Base-by-base conservation (phyloP, 106 monocot species). In the Dioscorea dumetorum region DNA sequence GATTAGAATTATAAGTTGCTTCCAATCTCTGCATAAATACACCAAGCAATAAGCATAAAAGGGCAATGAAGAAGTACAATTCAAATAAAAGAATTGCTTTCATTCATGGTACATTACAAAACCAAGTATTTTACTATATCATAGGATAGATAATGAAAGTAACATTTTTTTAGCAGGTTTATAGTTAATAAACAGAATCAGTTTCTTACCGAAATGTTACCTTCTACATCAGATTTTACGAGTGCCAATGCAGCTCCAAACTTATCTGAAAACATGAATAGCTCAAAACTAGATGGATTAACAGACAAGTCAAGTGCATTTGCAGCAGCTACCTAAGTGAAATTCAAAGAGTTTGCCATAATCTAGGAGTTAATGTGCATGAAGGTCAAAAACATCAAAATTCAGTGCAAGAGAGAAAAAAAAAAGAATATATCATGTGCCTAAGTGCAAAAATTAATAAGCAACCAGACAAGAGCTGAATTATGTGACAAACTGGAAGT, bases 161-260 rank as follows among this genome's bases (percentile, higher is more conserved):
- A 28, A 3, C 28, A 28, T 28, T 28, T 28, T 28, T 28, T 28
- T 28, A 28, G 28, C 28, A 28, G 28, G 3, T 3, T 28, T 28
- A 28, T 28, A 28, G 28, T 3, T 28, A 28, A 28, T 28, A 28
- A 28, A 28, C 28, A 28, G 28, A 28, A 63, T 15, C 24, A 20
- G 66, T 52, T 1, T 34, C 80, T 77, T 70, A 97, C 97, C 60
- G 84, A 77, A 67, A 90, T 87, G 60, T 97, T 97, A 62, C 97
- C 91, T 52, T 92, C 97, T n/a, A 97, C 89, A 58, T 97, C 97
- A 60, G 82, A 72, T 76, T 97, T 97, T 28, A 97, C 91, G 57
- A 97, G 81, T 62, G 84, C 54, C 89, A 97, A 81, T 12, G 97
- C 89, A 81, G 89, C 89, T 72, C 97, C 97, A 84, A 97, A 89